A percentile compares a stretch with the other conserved stretches of the same genome.
Conservation (phyloP, 805 yeast species). For the Starmerella etchellsii region DNA sequence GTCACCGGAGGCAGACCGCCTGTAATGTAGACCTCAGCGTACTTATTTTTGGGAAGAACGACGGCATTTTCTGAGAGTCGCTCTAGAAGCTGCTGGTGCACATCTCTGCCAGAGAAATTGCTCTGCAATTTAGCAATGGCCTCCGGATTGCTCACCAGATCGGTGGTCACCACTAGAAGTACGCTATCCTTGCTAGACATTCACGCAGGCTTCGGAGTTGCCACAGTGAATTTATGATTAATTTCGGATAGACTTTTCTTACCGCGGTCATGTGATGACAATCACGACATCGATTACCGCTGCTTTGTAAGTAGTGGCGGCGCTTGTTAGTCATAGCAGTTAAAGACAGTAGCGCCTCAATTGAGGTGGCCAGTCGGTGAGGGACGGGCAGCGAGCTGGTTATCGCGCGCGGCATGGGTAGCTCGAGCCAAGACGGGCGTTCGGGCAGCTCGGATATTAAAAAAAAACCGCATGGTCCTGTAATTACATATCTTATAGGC, state of each 20-base stretch:
- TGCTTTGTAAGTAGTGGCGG: too few relatives aligned
- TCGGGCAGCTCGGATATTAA: too few relatives aligned
- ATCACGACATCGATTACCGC: too few relatives aligned
- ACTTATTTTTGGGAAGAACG: constrained; percentile 22
- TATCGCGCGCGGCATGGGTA: too few relatives aligned
- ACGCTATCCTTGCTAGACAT: constrained; percentile 5
- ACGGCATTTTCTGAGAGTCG: constrained; percentile 27
- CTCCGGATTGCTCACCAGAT: constrained; percentile 19
- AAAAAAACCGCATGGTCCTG: too few relatives aligned
- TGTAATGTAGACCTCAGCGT: constrained; percentile 23
- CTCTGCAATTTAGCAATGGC: constrained; percentile 14
- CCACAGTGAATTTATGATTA: neutral
- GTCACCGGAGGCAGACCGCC: constrained; percentile 18
- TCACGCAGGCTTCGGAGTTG: neutral
- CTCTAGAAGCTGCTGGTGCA: constrained; percentile 30
- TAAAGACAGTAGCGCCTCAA: too few relatives aligned
- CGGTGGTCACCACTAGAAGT: constrained; percentile 18
- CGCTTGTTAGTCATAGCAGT: too few relatives aligned
- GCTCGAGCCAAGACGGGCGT: too few relatives aligned
- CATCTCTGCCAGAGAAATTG: constrained; percentile 10
- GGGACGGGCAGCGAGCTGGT: too few relatives aligned
- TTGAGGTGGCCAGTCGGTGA: too few relatives aligned
- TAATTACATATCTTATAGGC: too few relatives aligned
- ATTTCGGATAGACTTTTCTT: neutral
- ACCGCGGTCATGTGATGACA: neutral